A percentile compares a stretch with the other conserved stretches of the same genome.
phyloP scores from a whole-genome alignment of 495 filamentous ascomycete species.

The Hamigera avellanea region DNA sequence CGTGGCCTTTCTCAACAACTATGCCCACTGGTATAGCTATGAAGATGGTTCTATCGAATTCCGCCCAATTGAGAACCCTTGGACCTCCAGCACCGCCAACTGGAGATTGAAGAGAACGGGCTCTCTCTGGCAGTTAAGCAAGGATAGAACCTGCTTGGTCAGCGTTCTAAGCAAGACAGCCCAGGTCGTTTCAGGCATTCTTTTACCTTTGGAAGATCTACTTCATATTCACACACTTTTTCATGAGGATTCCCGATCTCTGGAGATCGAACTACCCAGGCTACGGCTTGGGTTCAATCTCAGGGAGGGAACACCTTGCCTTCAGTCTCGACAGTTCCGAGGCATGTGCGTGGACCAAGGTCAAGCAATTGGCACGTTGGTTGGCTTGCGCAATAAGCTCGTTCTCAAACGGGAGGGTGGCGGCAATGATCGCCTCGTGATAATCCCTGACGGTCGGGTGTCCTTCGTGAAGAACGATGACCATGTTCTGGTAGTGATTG shows the following conservation, averaged over 20 bases:
- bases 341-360: conserved; percentile 40
- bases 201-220: conserved; percentile 23
- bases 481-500: conserved; percentile 35
- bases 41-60: conserved; percentile 35
- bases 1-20: conserved; percentile 30
- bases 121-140: conserved; percentile 4
- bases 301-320: conserved; percentile 7
- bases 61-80: conserved; percentile 28
- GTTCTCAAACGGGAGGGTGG: conserved; percentile 26
- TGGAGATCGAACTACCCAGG: conserved; percentile 36
- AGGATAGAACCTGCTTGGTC: conserved; percentile 10
- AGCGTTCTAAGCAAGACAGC: conserved; percentile 20
- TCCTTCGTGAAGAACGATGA: conserved; percentile 1
- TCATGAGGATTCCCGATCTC: neutral
- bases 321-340: conserved; percentile 42
- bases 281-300: conserved; percentile 39
- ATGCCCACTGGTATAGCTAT: conserved; percentile 47
- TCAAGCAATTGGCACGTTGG: conserved; percentile 39
- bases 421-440: conserved; percentile 29
- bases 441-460: conserved; percentile 35
- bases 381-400: conserved; percentile 43
- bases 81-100: conserved; percentile 20
- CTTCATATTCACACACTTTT: conserved; percentile 14
- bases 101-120: conserved; percentile 17
- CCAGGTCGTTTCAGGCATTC: conserved; percentile 18